phyloP scores from a whole-genome alignment of 768 basidiomycete genomes.

The Chalciporus piperatus region DNA sequence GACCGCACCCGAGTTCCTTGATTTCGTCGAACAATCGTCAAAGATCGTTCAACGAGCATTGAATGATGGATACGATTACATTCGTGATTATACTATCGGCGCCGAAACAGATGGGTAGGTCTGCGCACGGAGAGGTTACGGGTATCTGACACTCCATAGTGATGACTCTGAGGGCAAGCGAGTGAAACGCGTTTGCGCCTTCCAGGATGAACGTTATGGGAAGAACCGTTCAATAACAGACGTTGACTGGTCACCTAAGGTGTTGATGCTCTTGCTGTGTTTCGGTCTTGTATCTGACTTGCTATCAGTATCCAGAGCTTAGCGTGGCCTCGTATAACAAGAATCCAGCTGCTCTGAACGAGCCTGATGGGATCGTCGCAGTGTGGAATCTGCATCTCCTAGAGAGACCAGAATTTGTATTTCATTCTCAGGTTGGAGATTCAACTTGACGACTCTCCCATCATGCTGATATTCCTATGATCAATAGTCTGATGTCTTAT shows the following conservation, averaged over 20 bases:
- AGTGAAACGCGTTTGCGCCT: conserved; percentile 92
- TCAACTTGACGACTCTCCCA: not conserved
- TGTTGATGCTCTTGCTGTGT: conserved; percentile 28
- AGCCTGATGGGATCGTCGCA: conserved; percentile 95
- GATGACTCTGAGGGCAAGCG: conserved; percentile 89
- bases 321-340: conserved; percentile 97
- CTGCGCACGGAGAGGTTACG: not conserved
- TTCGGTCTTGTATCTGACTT: not conserved
- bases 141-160: conserved; percentile 38
- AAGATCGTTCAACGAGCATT: conserved; percentile 94
- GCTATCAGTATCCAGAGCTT: conserved; percentile 84
- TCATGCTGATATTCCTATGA: conserved; percentile 3
- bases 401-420: conserved; percentile 95
- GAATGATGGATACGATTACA: conserved; percentile 95
- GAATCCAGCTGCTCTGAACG: conserved; percentile 88
- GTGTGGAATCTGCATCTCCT: conserved; percentile 97
- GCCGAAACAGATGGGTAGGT: conserved; percentile 81
- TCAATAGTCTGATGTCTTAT: conserved; percentile 90
- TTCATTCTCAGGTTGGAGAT: conserved; percentile 88
- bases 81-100: conserved; percentile 92
- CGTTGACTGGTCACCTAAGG: conserved; percentile 98
- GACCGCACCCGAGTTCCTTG: conserved; percentile 85
- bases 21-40: conserved; percentile 92
- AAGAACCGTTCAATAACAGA: conserved; percentile 95
- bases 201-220: conserved; percentile 87